Evolutionary conservation across 1,139 yeast genomes (phyloP), one percentile per base, ranked within the genome.

Genomic region (Kodamaea derodonti): DNA sequence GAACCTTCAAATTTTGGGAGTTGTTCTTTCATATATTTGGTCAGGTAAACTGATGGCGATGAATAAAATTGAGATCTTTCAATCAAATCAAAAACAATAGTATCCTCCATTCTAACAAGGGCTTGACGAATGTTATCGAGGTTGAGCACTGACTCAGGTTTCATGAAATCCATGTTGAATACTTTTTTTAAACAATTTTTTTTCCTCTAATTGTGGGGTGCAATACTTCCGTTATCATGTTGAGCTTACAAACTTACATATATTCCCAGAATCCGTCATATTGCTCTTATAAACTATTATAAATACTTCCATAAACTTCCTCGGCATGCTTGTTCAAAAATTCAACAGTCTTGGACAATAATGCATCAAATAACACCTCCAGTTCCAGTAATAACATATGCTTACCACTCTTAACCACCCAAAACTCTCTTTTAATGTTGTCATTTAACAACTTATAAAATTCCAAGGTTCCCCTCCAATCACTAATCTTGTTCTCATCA

Each of bases 31-130:
- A 27, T 10, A 7, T 17, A 16, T 43, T 76, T 71, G 8, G 57
- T 53, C 47, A 73, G 71, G 58, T 92, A 92, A 11, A 88, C 88
- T 14, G 87, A 73, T 2, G 84, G 84, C 36, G 90, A 81, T 27
- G 76, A 72, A 49, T 68, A 81, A 54, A 87, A 92, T 60, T 90
- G 96, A 3, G 96, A 86, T 45, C 98, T 72, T 59, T 92, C 98
- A 43, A 92, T 90, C 48, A 92, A 74, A 40, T 84, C 85, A 69
- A 90, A 92, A 43, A 92, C 85, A 49, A 92, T 88, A 8, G 97
- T 84, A 58, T 92, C 98, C 53, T 92, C 98, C 96, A 92, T 87
- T 34, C 96, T 78, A 29, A 88, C 82, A 36, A 92, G 69, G 14
- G 90, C 85, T 42, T 76, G 79, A 45, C 98, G 80, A 50, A 92